A percentile compares a stretch with the other conserved stretches of the same genome.
These are phyloP conservation scores for Xylogone sp. DNA, from an alignment of 2,329 filamentous ascomycete species.

Conservation along the genomic window DNA sequence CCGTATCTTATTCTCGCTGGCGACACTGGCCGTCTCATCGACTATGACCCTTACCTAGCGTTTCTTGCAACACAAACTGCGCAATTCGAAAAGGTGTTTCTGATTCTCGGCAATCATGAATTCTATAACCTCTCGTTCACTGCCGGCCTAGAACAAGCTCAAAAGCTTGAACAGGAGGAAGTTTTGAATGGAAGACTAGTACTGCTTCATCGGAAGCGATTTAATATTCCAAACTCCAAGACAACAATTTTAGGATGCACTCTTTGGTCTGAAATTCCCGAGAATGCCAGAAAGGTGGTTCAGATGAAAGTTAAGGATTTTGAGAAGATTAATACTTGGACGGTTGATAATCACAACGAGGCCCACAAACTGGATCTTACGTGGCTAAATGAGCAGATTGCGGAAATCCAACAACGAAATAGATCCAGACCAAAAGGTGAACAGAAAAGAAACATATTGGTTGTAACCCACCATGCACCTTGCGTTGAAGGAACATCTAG, in stretches of 20 bases:
- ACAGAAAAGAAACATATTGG: constrained; percentile 32
- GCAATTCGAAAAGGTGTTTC: constrained; percentile 40
- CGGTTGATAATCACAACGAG: constrained; percentile 43
- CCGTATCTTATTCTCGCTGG: constrained; percentile 44
- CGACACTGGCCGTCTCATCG: constrained; percentile 45
- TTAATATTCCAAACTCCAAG: constrained; percentile 34
- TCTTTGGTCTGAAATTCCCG: constrained; percentile 49
- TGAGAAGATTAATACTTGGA: constrained; percentile 48
- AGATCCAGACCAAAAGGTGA: constrained; percentile 8
- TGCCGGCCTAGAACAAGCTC: constrained; percentile 33
- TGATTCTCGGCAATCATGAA: constrained; percentile 52
- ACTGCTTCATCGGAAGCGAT: constrained; percentile 40
- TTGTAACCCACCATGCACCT: constrained; percentile 57
- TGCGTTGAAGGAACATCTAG: constrained; percentile 43
- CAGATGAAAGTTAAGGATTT: constrained; percentile 48
- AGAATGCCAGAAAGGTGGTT: constrained; percentile 35
- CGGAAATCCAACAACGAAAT: constrained; percentile 9
- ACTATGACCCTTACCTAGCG: constrained; percentile 39
- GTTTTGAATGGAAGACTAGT: constrained; percentile 34
- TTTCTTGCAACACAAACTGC: constrained; percentile 40
- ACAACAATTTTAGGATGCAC: constrained; percentile 55
- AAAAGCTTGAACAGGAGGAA: constrained; percentile 34
- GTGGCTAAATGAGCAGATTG: constrained; percentile 44
- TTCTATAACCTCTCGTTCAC: constrained; percentile 43
- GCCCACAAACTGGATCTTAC: constrained; percentile 42